Conservation (phyloP, 805 yeast genomes). For the Maudiozyma pseudohumilis region DNA sequence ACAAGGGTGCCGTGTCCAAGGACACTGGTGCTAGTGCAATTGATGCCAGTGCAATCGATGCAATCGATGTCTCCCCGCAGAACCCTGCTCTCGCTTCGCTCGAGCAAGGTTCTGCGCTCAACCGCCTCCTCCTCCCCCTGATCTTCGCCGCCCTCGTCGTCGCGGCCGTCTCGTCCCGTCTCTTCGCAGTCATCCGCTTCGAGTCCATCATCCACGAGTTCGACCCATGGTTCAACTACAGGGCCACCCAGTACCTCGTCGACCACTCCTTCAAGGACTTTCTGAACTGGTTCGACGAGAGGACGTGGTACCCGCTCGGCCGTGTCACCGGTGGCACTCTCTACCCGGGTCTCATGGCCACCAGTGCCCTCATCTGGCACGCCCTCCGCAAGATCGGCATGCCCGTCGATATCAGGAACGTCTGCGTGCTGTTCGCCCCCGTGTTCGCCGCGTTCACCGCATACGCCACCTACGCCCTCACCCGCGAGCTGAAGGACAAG, state of each 20-base stretch:
- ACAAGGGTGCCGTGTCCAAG: too few species aligned
- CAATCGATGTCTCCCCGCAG: too few species aligned
- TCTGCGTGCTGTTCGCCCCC: conserved; percentile 94
- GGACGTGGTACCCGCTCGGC: conserved; percentile 98
- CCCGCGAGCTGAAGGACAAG: conserved; percentile 81
- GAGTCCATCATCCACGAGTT: conserved; percentile 97
- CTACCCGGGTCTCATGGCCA: conserved; percentile 97
- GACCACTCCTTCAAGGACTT: conserved; percentile 79
- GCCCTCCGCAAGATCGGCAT: conserved; percentile 52
- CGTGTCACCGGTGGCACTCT: conserved; percentile 98
- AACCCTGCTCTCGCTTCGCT: too few species aligned
- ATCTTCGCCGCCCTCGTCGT: conserved; percentile 74
- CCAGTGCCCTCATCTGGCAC: conserved; percentile 85
- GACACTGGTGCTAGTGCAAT: too few species aligned
- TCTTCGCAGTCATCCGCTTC: conserved; percentile 92
- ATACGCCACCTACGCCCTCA: conserved; percentile 73
- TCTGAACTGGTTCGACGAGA: conserved; percentile 95
- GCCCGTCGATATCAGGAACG: conserved; percentile 89
- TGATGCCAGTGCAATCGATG: too few species aligned
- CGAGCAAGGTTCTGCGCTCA: too few species aligned
- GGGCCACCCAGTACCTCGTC: conserved; percentile 91
- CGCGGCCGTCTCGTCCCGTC: conserved; percentile 85
- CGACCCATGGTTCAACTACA: conserved; percentile 92
- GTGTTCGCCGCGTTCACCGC: conserved; percentile 93
- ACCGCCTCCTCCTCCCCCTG: too few species aligned